Evolutionary conservation across 1,284 basidiomycete genomes (phyloP).

Genomic region (Tetrapyrgos nigripes): DNA sequence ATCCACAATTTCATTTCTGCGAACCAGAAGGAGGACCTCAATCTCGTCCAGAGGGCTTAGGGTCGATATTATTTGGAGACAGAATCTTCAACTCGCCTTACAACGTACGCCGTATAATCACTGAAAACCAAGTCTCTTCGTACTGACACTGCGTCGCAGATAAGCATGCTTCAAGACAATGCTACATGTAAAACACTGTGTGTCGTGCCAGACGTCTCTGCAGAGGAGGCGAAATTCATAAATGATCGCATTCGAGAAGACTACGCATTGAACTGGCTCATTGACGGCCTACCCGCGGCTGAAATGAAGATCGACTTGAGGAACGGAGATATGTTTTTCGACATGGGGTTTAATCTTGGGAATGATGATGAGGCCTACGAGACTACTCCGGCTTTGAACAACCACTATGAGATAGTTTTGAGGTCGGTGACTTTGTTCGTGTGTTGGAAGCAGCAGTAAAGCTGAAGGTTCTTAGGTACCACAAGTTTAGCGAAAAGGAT

Average conservation of each 20-base stretch:
- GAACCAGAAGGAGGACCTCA: conserved; percentile 77
- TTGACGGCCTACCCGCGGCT: conserved; percentile 94
- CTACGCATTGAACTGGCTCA: conserved; percentile 94
- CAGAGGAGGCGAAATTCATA: conserved; percentile 86
- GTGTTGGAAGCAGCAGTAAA: conserved; percentile 1
- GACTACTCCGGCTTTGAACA: conserved; percentile 80
- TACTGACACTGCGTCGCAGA: conserved; percentile 46
- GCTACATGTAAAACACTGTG: conserved; percentile 84
- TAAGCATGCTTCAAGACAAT: conserved; percentile 78
- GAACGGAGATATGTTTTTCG: conserved; percentile 86
- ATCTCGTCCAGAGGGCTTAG: conserved; percentile 88
- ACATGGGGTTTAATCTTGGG: conserved; percentile 87
- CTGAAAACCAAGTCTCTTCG: conserved; percentile 9
- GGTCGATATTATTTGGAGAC: conserved; percentile 95
- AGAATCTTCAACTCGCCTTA: conserved; percentile 93
- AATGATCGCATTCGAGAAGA: conserved; percentile 92
- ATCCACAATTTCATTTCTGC: conserved; percentile 88
- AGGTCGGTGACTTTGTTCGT: conserved; percentile 53
- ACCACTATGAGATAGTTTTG: conserved; percentile 89
- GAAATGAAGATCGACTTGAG: conserved; percentile 87
- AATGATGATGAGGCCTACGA: conserved; percentile 63
- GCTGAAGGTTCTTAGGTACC: conserved; percentile 70
- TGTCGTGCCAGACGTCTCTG: conserved; percentile 58
- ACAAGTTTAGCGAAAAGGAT: conserved; percentile 70
- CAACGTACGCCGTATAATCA: conserved; percentile 60